Conservation (phyloP, 2,329 filamentous ascomycete genomes). For the Xylariaceae sp. region DNA sequence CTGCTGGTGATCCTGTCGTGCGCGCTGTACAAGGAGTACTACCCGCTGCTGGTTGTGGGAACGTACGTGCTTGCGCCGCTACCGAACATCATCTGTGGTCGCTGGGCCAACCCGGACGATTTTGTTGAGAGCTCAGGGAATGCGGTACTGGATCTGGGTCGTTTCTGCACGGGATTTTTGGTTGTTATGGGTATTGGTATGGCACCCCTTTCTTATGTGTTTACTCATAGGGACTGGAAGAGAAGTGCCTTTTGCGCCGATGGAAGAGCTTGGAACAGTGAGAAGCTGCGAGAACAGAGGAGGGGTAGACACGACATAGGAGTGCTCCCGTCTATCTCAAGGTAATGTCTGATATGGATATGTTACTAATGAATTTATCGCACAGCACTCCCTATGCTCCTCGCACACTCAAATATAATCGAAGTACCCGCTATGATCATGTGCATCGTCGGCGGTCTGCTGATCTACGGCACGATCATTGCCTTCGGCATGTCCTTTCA, state of each 20-base stretch:
- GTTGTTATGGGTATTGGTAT: slow-evolving; percentile 95
- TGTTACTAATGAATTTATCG: slow-evolving; percentile 7
- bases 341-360: background rate
- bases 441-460: slow-evolving; percentile 83
- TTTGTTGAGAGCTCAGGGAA: slow-evolving; percentile 82
- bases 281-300: background rate
- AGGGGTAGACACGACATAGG: background rate
- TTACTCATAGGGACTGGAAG: background rate
- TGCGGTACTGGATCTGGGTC: slow-evolving; percentile 84
- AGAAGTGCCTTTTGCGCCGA: background rate
- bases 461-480: slow-evolving; percentile 98
- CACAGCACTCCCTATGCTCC: slow-evolving; percentile 78
- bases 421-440: slow-evolving; percentile 82
- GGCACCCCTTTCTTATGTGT: slow-evolving; percentile 34
- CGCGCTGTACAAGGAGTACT: slow-evolving; percentile 91
- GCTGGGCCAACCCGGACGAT: slow-evolving; percentile 88
- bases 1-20: slow-evolving; percentile 97
- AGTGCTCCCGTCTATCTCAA: background rate
- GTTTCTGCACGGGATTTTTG: slow-evolving; percentile 91
- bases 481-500: slow-evolving; percentile 98
- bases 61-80: slow-evolving; percentile 92
- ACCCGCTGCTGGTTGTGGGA: slow-evolving; percentile 88
- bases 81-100: slow-evolving; percentile 92
- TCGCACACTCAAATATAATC: slow-evolving; percentile 84
- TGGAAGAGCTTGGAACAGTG: background rate